Conservation (phyloP, 2,329 filamentous ascomycete species). For the Fusarium pseudoanthophilum region DNA sequence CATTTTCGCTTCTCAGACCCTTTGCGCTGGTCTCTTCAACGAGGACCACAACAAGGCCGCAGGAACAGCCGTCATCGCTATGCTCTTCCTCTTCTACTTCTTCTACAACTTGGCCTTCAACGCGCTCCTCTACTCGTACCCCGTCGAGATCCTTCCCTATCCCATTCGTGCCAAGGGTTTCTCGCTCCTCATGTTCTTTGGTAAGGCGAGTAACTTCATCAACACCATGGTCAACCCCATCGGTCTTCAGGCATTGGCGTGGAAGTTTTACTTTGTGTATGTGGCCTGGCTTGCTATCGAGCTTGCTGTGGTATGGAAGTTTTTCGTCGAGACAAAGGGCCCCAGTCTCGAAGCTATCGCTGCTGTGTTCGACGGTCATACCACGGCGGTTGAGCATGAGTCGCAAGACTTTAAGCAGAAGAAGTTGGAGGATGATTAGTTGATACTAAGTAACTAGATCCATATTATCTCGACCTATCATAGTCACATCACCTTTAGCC, state of each 20-base stretch:
- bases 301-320: background rate
- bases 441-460: background rate
- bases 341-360: constrained; percentile 2
- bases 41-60: constrained; percentile 10
- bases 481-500: background rate
- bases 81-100: constrained; percentile 29
- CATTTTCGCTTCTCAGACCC: constrained; percentile 27
- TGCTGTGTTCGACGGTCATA: background rate
- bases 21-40: constrained; percentile 27
- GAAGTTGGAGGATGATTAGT: background rate
- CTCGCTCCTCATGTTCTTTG: constrained; percentile 32
- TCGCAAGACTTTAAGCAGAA: background rate
- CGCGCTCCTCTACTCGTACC: constrained; percentile 29
- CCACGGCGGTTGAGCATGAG: background rate
- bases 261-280: constrained; percentile 3
- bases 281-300: constrained; percentile 1
- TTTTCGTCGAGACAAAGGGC: constrained; percentile 2
- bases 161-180: constrained; percentile 29
- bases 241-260: background rate
- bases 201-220: constrained; percentile 8
- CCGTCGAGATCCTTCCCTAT: constrained; percentile 22
- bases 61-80: constrained; percentile 12
- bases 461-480: background rate
- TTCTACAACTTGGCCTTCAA: constrained; percentile 39
- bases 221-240: constrained; percentile 8